Evolutionary conservation across 345 rosid genomes (phyloP), one percentile per base, ranked within the genome.

Genomic region (Salix caprea): DNA sequence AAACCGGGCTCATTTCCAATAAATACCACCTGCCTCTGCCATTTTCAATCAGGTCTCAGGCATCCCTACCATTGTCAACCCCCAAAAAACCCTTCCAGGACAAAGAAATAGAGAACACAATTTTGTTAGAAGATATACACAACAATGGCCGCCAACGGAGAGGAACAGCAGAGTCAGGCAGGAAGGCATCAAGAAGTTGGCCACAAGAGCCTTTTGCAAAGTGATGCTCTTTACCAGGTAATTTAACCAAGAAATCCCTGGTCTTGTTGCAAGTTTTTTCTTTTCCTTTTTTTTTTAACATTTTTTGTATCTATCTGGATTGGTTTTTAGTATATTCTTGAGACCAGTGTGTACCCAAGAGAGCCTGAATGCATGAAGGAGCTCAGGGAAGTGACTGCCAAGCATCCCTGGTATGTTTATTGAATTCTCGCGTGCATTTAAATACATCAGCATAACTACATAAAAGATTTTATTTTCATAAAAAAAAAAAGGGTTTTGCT

Each of bases 361-460:
- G 99, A 96, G 88, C 92, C 97, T 37, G 98, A 91, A 81, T 4
- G 94, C 73, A 92, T 96, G 99, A 96, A 94, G 87, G 97, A 96
- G 82, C 93, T 94, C 37, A 86, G 99, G 36, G 98, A 96, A 70
- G 60, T 91, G 30, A 96, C 99, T 23, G 99, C 98, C 6, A 94
- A 94, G 76, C 99, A 96, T 67, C 98, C 98, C 14, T 92, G 98
- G 99, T 94, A 62, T 21, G 83, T 87, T 75, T 61, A 28, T 24
- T n/a, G 16, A 60, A 26, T 64, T 1, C 21, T n/a, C 2, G 8
- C 23, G 1, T 54, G 10, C 60, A 54, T 54, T 56, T 56, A n/a
- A 56, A 56, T n/a, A n/a, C 14, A n/a, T 9, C 23, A 56, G 37
- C 37, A 5, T 34, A 34, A 34, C 37, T 5, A 56, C 26, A 56